These are phyloP conservation scores for Mollisia scopiformis DNA, from an alignment of 2,329 filamentous ascomycete species.

Conservation along the genomic window DNA sequence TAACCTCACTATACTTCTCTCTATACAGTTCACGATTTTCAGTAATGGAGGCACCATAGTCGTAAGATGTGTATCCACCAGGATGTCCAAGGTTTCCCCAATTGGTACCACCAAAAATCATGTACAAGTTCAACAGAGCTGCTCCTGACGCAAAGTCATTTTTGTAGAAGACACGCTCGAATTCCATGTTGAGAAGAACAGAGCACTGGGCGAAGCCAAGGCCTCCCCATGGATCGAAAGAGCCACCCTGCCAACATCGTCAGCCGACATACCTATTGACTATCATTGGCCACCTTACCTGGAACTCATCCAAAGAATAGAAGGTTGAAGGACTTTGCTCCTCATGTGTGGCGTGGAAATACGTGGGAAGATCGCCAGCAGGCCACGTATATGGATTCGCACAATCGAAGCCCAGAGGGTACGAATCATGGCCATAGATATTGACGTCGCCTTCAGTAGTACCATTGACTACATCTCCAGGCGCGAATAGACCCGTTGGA, in stretches of 20 bases:
- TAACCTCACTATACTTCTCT: conserved; percentile 81
- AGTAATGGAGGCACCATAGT: conserved; percentile 63
- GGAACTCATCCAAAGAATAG: conserved; percentile 64
- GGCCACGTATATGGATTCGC: conserved; percentile 60
- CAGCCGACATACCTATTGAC: neutral
- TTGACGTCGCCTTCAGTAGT: conserved; percentile 35
- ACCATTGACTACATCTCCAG: conserved; percentile 31
- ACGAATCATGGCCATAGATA: conserved; percentile 44
- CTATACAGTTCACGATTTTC: conserved; percentile 70
- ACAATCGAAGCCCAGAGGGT: conserved; percentile 50
- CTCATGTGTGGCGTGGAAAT: conserved; percentile 56
- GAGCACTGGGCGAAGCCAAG: conserved; percentile 69
- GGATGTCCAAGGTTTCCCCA: conserved; percentile 80
- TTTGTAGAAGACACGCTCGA: conserved; percentile 80
- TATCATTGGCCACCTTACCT: conserved; percentile 47
- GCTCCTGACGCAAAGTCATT: conserved; percentile 69
- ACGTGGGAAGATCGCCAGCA: conserved; percentile 54
- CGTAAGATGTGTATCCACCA: conserved; percentile 63
- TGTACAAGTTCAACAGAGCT: conserved; percentile 74
- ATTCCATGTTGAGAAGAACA: conserved; percentile 70
- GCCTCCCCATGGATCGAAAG: conserved; percentile 77
- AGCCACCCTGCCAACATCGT: conserved; percentile 42
- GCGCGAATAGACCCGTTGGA: conserved; percentile 32
- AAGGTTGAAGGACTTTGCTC: conserved; percentile 67
- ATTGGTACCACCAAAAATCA: conserved; percentile 79